These are phyloP conservation scores for Aspergillus chevalieri DNA, from an alignment of 2,329 filamentous ascomycete genomes.

Conservation along the genomic window DNA sequence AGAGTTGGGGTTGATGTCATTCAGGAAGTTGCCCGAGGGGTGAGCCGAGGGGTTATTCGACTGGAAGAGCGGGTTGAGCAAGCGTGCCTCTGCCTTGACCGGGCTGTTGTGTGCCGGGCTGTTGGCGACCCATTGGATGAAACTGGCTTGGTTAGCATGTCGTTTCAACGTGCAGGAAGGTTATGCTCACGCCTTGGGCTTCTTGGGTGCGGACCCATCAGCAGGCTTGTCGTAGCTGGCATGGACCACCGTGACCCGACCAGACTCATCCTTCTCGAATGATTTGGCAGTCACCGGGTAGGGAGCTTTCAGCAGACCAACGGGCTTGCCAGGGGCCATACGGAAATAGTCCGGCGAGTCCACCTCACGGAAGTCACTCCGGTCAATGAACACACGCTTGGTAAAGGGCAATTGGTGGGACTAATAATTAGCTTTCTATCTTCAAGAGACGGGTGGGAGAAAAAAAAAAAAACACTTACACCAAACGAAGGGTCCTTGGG, in stretches of 20 bases:
- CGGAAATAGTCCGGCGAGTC: slow-evolving; percentile 72
- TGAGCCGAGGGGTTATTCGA: slow-evolving; percentile 73
- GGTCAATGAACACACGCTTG: slow-evolving; percentile 77
- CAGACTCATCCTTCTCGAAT: slow-evolving; percentile 61
- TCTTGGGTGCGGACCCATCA: slow-evolving; percentile 56
- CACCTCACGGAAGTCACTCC: slow-evolving; percentile 67
- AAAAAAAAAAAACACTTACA: slow-evolving; percentile 11
- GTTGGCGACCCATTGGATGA: slow-evolving; percentile 82
- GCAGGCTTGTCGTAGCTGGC: slow-evolving; percentile 62
- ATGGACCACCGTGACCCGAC: slow-evolving; percentile 60
- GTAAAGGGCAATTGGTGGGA: slow-evolving; percentile 60
- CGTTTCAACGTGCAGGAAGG: not conserved
- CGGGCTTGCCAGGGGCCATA: slow-evolving; percentile 66
- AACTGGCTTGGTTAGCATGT: slow-evolving; percentile 25
- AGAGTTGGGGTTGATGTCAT: slow-evolving; percentile 76
- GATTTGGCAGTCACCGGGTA: slow-evolving; percentile 63
- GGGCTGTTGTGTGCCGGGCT: slow-evolving; percentile 57
- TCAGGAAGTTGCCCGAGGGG: slow-evolving; percentile 67
- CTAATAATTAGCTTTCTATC: slow-evolving; percentile 3
- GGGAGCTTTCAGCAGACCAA: slow-evolving; percentile 66
- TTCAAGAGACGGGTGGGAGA: not conserved
- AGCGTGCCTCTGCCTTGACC: slow-evolving; percentile 63
- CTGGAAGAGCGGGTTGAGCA: slow-evolving; percentile 80
- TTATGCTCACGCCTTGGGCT: slow-evolving; percentile 61
- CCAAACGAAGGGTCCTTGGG: slow-evolving; percentile 63